These are phyloP conservation scores for Xylariaceae sp. DNA, from an alignment of 2,329 filamentous ascomycete species.

Conservation along the genomic window DNA sequence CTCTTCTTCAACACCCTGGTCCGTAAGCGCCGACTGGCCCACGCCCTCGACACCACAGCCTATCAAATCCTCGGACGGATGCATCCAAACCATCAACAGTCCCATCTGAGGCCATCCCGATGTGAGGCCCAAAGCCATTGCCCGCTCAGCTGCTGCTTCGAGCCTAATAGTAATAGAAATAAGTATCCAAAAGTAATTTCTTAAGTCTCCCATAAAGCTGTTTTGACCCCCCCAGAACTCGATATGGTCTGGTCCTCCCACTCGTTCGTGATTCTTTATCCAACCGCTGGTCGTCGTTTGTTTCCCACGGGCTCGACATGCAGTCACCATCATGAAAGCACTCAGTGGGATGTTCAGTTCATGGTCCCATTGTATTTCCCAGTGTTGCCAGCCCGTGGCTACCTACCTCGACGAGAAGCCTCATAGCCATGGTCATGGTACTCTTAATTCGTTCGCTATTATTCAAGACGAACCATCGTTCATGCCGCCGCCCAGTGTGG, in stretches of 20 bases:
- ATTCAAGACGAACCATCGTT: slow-evolving; percentile 49
- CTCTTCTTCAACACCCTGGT: slow-evolving; percentile 48
- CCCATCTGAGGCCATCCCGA: slow-evolving; percentile 36
- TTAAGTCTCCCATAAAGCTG: slow-evolving; percentile 39
- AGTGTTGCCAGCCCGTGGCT: slow-evolving; percentile 53
- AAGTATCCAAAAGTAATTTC: slow-evolving; percentile 33
- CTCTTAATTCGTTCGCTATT: slow-evolving; percentile 46
- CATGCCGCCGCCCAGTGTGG: slow-evolving; percentile 43
- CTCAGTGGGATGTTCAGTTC: slow-evolving; percentile 52
- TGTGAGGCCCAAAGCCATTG: slow-evolving; percentile 39
- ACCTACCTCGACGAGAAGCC: slow-evolving; percentile 49
- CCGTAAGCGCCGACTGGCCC: slow-evolving; percentile 58
- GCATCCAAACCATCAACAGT: slow-evolving; percentile 45
- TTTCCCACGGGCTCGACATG: slow-evolving; percentile 38
- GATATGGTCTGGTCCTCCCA: slow-evolving; percentile 29
- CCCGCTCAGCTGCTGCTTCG: slow-evolving; percentile 40
- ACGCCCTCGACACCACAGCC: slow-evolving; percentile 47
- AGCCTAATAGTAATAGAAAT: slow-evolving; percentile 39
- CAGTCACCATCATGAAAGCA: slow-evolving; percentile 48
- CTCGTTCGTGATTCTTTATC: slow-evolving; percentile 31
- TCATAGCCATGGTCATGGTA: slow-evolving; percentile 47
- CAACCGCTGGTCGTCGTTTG: slow-evolving; percentile 42
- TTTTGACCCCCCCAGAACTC: slow-evolving; percentile 34
- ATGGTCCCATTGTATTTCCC: slow-evolving; percentile 55
- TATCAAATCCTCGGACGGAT: slow-evolving; percentile 49